Evolutionary conservation across 768 basidiomycete genomes (phyloP), one percentile per base, ranked within the genome.

Genomic region (Cubamyces sp.): DNA sequence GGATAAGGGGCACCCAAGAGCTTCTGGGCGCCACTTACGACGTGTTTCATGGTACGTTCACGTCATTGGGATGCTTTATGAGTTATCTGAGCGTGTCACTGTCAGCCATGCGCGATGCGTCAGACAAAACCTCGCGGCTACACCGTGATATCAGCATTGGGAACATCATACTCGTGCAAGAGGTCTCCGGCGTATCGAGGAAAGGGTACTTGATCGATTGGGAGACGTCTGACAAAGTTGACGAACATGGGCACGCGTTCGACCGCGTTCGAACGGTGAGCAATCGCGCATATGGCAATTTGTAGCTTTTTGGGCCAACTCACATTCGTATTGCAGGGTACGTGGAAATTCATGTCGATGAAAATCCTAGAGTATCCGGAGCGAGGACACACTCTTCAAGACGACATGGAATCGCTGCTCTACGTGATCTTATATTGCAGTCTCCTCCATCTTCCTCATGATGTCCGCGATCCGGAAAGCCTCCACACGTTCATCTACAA

Each of bases 361-460:
- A 28, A 40, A 4, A 34, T 62, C 16, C 34, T 62, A 16, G 15
- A 25, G 12, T 7, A 18, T 16, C 5, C 5, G 0, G 19, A 40
- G 3, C 4, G 4, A 25, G 21, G 15, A 25, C 57, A 54, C n/a
- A 54, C 52, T 23, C 15, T 64, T 5, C 12, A 55, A 23, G 62
- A 64, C 45, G 62, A 64, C 26, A 49, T 64, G 57, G 62, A 64
- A 30, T 54, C 62, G 3, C 14, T 64, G 25, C 21, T 64, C 16
- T 64, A 60, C 16, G 51, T 64, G 8, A 57, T 59, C 40, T 30
- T 64, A 12, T 64, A 54, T 48, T 41, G 52, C 41, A 42, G 25
- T 12, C 11, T 64, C 19, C 25, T 42, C 15, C 51, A 57, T 53
- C 42, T 50, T 5, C 41, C 39, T 4, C 62, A 59, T 21, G 40